These are phyloP conservation scores for Triticum monococcum DNA, from an alignment of 176 grass and related monocot genomes.

Conservation along the genomic window DNA sequence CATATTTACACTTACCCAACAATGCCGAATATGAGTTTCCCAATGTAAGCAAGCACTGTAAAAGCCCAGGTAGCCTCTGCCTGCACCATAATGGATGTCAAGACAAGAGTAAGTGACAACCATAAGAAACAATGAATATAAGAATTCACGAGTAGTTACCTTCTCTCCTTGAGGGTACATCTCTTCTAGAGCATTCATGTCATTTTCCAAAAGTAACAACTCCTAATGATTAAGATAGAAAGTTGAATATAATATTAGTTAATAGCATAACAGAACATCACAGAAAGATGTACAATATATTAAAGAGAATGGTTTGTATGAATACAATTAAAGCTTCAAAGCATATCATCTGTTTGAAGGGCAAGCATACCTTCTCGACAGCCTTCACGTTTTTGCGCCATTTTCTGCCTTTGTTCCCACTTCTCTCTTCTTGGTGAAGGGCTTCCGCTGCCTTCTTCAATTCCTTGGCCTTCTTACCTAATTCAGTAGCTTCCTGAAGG, in stretches of 20 bases:
- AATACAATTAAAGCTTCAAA: background rate
- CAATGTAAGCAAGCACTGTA: slow-evolving; percentile 92
- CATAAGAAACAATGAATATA: slow-evolving; percentile 3
- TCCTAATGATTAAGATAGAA: slow-evolving; percentile 51
- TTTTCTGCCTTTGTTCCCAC: slow-evolving; percentile 84
- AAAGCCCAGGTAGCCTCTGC: slow-evolving; percentile 95
- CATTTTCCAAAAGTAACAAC: slow-evolving; percentile 87
- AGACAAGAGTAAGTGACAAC: slow-evolving; percentile 29
- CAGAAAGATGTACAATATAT: background rate
- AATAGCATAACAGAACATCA: background rate
- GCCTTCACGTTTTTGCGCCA: slow-evolving; percentile 98
- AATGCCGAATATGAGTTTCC: slow-evolving; percentile 77
- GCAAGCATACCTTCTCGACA: slow-evolving; percentile 63
- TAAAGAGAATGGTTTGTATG: slow-evolving; percentile 5
- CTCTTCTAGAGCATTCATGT: slow-evolving; percentile 93
- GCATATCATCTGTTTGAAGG: background rate
- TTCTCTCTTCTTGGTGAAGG: slow-evolving; percentile 95
- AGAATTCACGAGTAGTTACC: slow-evolving; percentile 35
- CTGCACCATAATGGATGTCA: slow-evolving; percentile 53
- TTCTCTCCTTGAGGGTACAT: slow-evolving; percentile 99
- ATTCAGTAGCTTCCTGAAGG: slow-evolving; percentile 87
- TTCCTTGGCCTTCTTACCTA: slow-evolving; percentile 92
- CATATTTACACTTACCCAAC: slow-evolving; percentile 67
- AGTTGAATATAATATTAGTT: background rate
- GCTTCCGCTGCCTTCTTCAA: slow-evolving; percentile 90